These are phyloP conservation scores for Logfia minima DNA, from an alignment of 129 eudicot genomes.

Conservation along the genomic window DNA sequence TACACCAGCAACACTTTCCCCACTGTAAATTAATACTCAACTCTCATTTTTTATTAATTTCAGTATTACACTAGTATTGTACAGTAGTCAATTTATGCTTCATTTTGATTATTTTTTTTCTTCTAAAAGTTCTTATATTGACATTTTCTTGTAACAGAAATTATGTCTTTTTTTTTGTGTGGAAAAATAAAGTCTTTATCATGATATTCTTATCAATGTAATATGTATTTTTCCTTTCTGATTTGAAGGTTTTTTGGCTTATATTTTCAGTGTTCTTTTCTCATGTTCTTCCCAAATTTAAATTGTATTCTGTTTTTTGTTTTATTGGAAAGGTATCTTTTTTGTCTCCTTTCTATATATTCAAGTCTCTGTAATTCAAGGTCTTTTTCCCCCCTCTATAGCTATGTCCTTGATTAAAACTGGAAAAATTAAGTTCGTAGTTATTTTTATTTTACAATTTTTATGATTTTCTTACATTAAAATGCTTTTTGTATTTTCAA, in stretches of 20 bases:
- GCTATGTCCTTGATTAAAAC: no score
- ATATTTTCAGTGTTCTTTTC: neutral
- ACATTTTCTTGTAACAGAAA: neutral
- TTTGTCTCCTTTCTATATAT: slow-evolving; percentile 10
- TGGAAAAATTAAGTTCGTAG: no score
- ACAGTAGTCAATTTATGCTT: neutral
- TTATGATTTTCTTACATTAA: neutral
- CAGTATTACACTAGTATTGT: neutral
- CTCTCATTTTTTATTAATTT: neutral
- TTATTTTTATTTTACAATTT: no score
- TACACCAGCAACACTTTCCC: slow-evolving; percentile 96
- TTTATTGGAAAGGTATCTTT: slow-evolving; percentile 1
- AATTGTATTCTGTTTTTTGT: neutral
- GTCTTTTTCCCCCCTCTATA: no score
- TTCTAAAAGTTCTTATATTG: neutral
- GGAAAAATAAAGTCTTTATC: neutral
- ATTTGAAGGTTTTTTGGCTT: neutral
- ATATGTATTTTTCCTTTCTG: no score
- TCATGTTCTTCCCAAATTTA: slow-evolving; percentile 16
- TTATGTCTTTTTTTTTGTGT: neutral
- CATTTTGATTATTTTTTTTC: neutral
- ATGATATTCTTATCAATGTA: neutral
- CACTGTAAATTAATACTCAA: slow-evolving; percentile 41
- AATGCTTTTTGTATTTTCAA: neutral
- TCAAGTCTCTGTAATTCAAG: neutral